Percentiles rank a stretch among this genome's conserved stretches.
Evolutionary conservation across 495 filamentous ascomycete species (phyloP).

Genomic region (Neurospora intermedia): DNA sequence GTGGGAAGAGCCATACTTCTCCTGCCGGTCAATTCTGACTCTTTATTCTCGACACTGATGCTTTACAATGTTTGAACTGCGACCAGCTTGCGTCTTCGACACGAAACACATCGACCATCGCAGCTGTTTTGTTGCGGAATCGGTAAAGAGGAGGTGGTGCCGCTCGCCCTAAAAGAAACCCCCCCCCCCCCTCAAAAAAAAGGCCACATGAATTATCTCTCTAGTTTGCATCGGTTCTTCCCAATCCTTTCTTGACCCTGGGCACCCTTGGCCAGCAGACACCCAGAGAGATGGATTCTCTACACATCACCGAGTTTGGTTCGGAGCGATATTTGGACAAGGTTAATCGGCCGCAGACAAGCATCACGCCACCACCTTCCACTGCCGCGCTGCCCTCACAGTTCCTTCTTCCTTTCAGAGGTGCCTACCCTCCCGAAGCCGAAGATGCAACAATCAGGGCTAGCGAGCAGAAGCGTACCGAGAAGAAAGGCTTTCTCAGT

Average conservation of each 20-base stretch:
- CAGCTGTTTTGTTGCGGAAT: slow-evolving; percentile 17
- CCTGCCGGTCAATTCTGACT: not conserved
- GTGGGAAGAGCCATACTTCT: not conserved
- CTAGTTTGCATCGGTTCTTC: slow-evolving; percentile 7
- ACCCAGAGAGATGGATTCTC: slow-evolving; percentile 36
- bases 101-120: slow-evolving; percentile 17
- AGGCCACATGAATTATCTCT: not conserved
- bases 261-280: slow-evolving; percentile 7
- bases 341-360: slow-evolving; percentile 28
- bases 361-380: slow-evolving; percentile 14
- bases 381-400: slow-evolving; percentile 12
- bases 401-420: slow-evolving; percentile 34
- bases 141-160: slow-evolving; percentile 18
- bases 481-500: slow-evolving; percentile 23
- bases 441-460: slow-evolving; percentile 14
- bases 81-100: slow-evolving; percentile 21
- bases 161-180: not conserved
- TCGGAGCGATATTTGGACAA: slow-evolving; percentile 46
- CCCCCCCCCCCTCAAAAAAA: not conserved
- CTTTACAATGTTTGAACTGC: slow-evolving; percentile 39
- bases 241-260: slow-evolving; percentile 13
- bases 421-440: slow-evolving; percentile 15
- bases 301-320: slow-evolving; percentile 47
- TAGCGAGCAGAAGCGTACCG: slow-evolving; percentile 24
- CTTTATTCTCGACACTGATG: slow-evolving; percentile 17